Evolutionary conservation across 495 filamentous ascomycete species (phyloP), one percentile per base, ranked within the genome.

Genomic region (Filosporella fistucella): DNA sequence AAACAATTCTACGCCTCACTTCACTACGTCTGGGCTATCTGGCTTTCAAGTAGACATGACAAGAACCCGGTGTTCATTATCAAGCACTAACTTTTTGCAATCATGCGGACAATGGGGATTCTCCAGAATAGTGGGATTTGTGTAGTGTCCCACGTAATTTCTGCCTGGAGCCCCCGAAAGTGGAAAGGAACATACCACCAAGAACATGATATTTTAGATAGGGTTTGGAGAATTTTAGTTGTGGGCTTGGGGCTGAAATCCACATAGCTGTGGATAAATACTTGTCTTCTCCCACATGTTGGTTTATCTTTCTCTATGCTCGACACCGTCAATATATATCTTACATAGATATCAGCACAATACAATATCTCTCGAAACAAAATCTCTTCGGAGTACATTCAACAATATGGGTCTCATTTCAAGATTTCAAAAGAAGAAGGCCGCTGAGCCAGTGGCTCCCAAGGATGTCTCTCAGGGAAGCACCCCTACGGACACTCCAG

Each of bases 391-490:
- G n/a, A n/a, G n/a, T n/a, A n/a, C n/a, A 35, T 35, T 7, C 32
- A 35, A 35, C 9, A 38, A 20, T n/a, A 8, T 21, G 8, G 23
- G 6, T 38, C 13, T 17, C 41, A 44, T 9, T 3, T 30, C 33
- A 28, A 28, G 41, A 9, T 32, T 44, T 28, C 33, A 30, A 24
- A 44, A 20, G 9, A 44, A 21, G 18, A 44, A 44, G 26, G 41
- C 24, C 33, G 35, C 21, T 14, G 35, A 43, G 4, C 13, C 30
- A 38, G 18, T 42, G 42, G 42, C 38, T 45, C 24, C 49, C 38
- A 55, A 58, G 21, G 45, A 54, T 36, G 52, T 47, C n/a, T n/a
- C n/a, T n/a, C n/a, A n/a, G n/a, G n/a, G 46, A 43, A 56, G 34
- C 35, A 24, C 30, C n/a, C 21, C 21, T n/a, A 25, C 35, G 33